A percentile compares a stretch with the other conserved stretches of the same genome.
Conservation (phyloP, 345 rosid genomes). For the Corchorus capsularis region DNA sequence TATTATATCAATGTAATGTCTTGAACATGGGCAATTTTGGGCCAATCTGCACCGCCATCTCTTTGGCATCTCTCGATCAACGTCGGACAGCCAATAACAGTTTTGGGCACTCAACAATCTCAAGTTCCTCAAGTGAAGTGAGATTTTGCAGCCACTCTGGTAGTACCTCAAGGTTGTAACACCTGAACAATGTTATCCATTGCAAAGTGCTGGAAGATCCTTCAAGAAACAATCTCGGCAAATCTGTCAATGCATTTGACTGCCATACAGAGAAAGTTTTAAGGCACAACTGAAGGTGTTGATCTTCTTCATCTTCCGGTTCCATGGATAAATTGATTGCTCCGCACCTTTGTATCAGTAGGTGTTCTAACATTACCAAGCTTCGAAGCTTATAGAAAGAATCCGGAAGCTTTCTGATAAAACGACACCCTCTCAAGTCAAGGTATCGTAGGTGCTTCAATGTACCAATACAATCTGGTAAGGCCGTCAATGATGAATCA, state of each 20-base stretch:
- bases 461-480: too few species aligned
- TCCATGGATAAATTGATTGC: background rate
- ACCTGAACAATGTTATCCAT: background rate
- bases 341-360: too few species aligned
- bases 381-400: background rate
- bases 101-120: background rate
- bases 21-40: background rate
- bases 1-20: background rate
- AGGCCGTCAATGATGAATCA: background rate
- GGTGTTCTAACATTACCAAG: background rate
- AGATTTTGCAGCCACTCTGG: slow-evolving; percentile 5
- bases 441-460: background rate
- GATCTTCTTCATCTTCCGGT: background rate
- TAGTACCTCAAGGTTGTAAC: background rate
- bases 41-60: background rate
- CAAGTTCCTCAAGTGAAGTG: background rate
- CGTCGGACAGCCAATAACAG: background rate
- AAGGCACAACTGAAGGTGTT: too few species aligned
- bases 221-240: background rate
- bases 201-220: background rate
- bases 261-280: too few species aligned
- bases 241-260: background rate
- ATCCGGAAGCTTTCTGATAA: background rate
- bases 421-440: background rate
- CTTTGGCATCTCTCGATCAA: background rate